Conservation (phyloP, 805 yeast genomes). For the Barnettozyma sucrosica region DNA sequence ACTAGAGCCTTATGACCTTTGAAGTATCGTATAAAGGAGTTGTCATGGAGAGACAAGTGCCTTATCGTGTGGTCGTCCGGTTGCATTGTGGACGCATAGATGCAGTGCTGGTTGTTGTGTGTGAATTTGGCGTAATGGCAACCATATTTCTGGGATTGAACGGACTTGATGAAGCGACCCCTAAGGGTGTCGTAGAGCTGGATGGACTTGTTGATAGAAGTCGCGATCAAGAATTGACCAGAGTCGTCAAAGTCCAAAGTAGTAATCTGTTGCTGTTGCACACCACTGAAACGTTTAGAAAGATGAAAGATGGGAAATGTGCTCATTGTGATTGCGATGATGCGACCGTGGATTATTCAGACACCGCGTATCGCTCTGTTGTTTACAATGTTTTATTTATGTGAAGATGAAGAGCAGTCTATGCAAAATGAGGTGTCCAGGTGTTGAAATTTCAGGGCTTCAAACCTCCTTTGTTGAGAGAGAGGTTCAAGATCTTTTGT, state of each 20-base stretch:
- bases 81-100: slow-evolving; percentile 72
- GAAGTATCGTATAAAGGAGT: slow-evolving; percentile 78
- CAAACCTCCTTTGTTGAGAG: too few species aligned
- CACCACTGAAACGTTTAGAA: slow-evolving; percentile 40
- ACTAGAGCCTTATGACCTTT: slow-evolving; percentile 82
- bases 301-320: slow-evolving; percentile 27
- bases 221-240: slow-evolving; percentile 69
- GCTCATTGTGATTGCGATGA: background rate
- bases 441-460: background rate
- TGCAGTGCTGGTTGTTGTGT: slow-evolving; percentile 62
- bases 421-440: background rate
- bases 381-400: background rate
- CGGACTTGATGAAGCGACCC: slow-evolving; percentile 64
- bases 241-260: slow-evolving; percentile 79
- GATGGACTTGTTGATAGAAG: slow-evolving; percentile 77
- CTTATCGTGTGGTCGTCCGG: slow-evolving; percentile 70
- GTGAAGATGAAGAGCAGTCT: background rate
- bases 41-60: slow-evolving; percentile 69
- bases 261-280: slow-evolving; percentile 38
- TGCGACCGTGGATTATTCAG: background rate
- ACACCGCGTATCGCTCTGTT: background rate
- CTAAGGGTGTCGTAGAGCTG: slow-evolving; percentile 71
- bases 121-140: slow-evolving; percentile 83
- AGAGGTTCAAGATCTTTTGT: background rate
- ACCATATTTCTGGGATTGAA: slow-evolving; percentile 87